A percentile compares a stretch with the other conserved stretches of the same genome.
Evolutionary conservation across 345 rosid genomes (phyloP).

Genomic region (Aethionema arabicum): DNA sequence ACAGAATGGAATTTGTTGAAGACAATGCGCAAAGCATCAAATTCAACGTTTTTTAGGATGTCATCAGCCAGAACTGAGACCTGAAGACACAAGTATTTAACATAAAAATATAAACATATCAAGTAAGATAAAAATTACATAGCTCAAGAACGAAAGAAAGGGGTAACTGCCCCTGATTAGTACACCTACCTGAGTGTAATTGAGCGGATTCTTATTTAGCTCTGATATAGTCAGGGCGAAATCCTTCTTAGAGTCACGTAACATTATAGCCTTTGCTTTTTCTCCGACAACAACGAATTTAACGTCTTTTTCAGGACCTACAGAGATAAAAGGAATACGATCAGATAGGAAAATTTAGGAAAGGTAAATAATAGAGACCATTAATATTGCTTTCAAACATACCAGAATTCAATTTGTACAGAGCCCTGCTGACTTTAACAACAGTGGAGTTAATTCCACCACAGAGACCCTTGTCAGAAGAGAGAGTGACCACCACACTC

Average conservation of each 20-base stretch:
- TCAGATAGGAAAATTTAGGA: background rate
- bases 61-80: slow-evolving; percentile 97
- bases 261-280: slow-evolving; percentile 79
- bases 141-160: background rate
- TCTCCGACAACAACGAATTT: slow-evolving; percentile 87
- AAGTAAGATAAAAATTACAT: background rate
- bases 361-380: slow-evolving; percentile 23
- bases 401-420: slow-evolving; percentile 73
- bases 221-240: slow-evolving; percentile 64
- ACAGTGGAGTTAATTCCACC: slow-evolving; percentile 97
- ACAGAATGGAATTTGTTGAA: slow-evolving; percentile 90
- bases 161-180: background rate
- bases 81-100: slow-evolving; percentile 43
- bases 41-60: slow-evolving; percentile 87
- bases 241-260: slow-evolving; percentile 82
- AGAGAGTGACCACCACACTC: slow-evolving; percentile 84
- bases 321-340: background rate
- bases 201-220: slow-evolving; percentile 86
- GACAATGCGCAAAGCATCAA: slow-evolving; percentile 83
- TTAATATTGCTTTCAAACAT: slow-evolving; percentile 16
- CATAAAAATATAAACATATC: background rate
- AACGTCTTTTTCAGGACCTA: slow-evolving; percentile 88
- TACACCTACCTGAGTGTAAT: slow-evolving; percentile 72
- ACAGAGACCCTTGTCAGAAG: slow-evolving; percentile 98
- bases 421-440: slow-evolving; percentile 77